Evolutionary conservation across 768 basidiomycete genomes (phyloP), one percentile per base, ranked within the genome.

Genomic region (Aureoboletus auriporus): DNA sequence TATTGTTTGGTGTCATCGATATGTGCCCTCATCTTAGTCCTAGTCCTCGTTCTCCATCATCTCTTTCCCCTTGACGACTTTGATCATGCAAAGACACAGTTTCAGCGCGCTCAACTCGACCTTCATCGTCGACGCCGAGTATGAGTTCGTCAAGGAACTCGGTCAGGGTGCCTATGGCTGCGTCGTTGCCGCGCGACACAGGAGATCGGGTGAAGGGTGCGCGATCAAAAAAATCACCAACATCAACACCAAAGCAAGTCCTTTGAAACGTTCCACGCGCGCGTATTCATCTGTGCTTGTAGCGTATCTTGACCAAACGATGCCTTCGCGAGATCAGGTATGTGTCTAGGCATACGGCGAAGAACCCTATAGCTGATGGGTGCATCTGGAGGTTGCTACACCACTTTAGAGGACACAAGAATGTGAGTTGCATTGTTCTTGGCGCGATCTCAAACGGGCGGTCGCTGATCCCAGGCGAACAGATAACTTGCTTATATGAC

Each of bases 341-440:
- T n/a, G 78, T 70, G 20, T 27, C 23, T 38, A 17, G 36, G 40
- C 36, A 26, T 39, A 9, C 12, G 12, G 4, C 33, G 10, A 26
- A 8, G 37, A 27, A 27, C 39, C 2, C 12, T 46, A 53, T 39
- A 46, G 42, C 53, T 60, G 42, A 64, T 55, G 49, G 20, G 49
- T 35, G 44, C 49, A 7, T 37, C 7, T 39, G 28, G 46, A 94
- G 93, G 64, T 75, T 99, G 36, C 70, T 99, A 33, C 93, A 95
- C 69, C 96, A 99, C 69, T 99, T 99, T 73, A 82, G 96, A 58
- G 93, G 95, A 5, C 96, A 99, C 75, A 99, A 99, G 75, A 99
- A 99, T 64, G 94, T 97, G 47, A 50, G 54, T 13, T 10, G 39
- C 47, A 80, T 12, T 28, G 44, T 52, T 34, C 10, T 50, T 26